Evolutionary conservation across 1,139 yeast genomes (phyloP).

Genomic region (Suhomyces coccinellae): DNA sequence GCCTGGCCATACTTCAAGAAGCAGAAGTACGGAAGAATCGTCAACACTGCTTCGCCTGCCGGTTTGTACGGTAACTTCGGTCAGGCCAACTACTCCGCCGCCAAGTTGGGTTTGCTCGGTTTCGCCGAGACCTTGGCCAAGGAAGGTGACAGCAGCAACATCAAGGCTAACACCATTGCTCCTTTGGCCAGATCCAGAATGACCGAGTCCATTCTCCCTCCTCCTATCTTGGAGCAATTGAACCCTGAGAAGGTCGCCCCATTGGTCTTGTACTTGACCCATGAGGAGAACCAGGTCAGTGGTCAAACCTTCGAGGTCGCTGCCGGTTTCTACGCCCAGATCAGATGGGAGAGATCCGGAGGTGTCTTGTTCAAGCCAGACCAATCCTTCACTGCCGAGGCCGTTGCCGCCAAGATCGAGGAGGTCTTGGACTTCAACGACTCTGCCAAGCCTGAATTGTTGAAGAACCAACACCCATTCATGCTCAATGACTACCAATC

Average conservation of each 20-base stretch:
- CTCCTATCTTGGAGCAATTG: conserved; percentile 75
- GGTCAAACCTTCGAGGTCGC: conserved; percentile 91
- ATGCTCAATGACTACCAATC: conserved; percentile 59
- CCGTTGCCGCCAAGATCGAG: conserved; percentile 69
- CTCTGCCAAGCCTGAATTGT: conserved; percentile 51
- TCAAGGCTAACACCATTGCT: conserved; percentile 82
- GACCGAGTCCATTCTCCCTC: conserved; percentile 90
- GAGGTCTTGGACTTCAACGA: conserved; percentile 64
- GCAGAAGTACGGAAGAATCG: conserved; percentile 83
- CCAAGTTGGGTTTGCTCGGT: conserved; percentile 87
- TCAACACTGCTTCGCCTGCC: conserved; percentile 95
- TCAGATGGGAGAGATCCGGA: conserved; percentile 92
- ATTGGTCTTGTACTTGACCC: conserved; percentile 76
- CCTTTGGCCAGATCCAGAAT: conserved; percentile 94
- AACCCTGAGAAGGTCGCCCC: conserved; percentile 92
- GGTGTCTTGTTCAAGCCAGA: conserved; percentile 86
- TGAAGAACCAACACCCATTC: conserved; percentile 64
- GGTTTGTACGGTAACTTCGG: conserved; percentile 97
- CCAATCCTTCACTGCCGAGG: conserved; percentile 76
- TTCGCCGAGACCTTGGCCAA: conserved; percentile 92
- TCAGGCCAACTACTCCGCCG: conserved; percentile 94
- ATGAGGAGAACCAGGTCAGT: conserved; percentile 57
- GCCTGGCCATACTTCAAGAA: conserved; percentile 91
- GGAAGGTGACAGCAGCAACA: conserved; percentile 87
- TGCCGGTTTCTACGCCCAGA: conserved; percentile 89